phyloP scores from a whole-genome alignment of 371 early-diverging fungal genomes.

The Rhizopus arrhizus region DNA sequence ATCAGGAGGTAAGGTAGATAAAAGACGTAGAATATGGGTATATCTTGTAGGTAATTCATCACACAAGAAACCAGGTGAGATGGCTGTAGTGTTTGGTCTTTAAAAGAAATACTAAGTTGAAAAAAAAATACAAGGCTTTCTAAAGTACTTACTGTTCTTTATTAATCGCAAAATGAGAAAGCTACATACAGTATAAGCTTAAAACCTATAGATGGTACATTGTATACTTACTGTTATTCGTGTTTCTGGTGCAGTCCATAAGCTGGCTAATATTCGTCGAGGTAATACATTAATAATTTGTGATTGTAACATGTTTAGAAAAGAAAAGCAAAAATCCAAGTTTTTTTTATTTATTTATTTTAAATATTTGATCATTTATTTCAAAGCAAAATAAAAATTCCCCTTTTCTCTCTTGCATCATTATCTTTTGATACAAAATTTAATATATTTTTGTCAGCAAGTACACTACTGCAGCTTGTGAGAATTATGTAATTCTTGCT shows the following conservation, averaged over 20 bases:
- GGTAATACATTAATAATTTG: conserved; percentile 48
- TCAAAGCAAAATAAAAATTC: neutral
- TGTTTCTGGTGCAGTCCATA: conserved; percentile 48
- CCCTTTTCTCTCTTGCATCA: neutral
- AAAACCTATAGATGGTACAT: neutral
- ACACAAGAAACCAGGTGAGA: conserved; percentile 63
- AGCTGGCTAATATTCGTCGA: conserved; percentile 35
- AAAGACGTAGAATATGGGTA: conserved; percentile 61
- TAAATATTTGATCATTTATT: conserved; percentile 17
- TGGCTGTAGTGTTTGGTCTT: conserved; percentile 35
- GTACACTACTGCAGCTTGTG: too few relatives aligned
- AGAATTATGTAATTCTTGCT: too few relatives aligned
- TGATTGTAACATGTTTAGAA: conserved; percentile 39
- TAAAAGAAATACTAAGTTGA: conserved; percentile 1
- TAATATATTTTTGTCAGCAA: too few relatives aligned
- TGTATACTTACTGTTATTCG: conserved; percentile 38
- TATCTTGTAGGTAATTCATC: conserved; percentile 72
- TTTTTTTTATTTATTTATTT: conserved; percentile 7
- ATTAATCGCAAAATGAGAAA: conserved; percentile 19
- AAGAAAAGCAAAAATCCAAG: neutral
- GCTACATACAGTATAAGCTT: conserved; percentile 1
- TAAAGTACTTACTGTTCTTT: neutral
- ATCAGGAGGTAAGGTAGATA: conserved; percentile 45
- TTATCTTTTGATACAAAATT: too few relatives aligned
- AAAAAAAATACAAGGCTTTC: too few relatives aligned